Conservation (phyloP, 2,329 filamentous ascomycete genomes). For the Drechslerella coelobrocha region DNA sequence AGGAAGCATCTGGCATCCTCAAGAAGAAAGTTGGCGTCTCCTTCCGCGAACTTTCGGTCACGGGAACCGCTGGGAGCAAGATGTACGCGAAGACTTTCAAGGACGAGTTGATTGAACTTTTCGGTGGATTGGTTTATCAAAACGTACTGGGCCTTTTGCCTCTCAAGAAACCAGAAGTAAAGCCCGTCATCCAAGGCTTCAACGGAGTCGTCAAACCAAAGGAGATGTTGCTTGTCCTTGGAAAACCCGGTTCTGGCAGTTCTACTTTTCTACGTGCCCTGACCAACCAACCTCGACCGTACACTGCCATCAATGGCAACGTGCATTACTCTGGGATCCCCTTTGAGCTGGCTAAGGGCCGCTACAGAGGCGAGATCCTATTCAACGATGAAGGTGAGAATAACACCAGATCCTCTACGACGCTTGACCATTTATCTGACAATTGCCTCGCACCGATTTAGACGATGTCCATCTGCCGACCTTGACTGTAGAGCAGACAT, state of each 20-base stretch:
- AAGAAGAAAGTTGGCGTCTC: conserved; percentile 55
- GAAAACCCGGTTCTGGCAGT: conserved; percentile 76
- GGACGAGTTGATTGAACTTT: conserved; percentile 52
- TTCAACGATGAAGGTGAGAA: conserved; percentile 80
- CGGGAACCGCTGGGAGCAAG: conserved; percentile 52
- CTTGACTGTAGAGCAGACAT: conserved; percentile 78
- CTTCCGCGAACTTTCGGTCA: conserved; percentile 53
- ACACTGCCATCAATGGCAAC: conserved; percentile 71
- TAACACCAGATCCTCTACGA: not conserved
- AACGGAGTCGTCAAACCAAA: conserved; percentile 71
- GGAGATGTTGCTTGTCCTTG: conserved; percentile 76
- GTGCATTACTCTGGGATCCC: conserved; percentile 75
- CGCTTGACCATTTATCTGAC: not conserved
- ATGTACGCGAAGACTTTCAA: conserved; percentile 53
- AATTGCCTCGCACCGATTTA: conserved; percentile 14
- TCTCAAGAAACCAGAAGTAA: conserved; percentile 62
- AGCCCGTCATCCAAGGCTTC: conserved; percentile 70
- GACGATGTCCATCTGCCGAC: conserved; percentile 68
- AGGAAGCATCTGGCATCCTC: conserved; percentile 52
- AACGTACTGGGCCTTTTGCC: conserved; percentile 54
- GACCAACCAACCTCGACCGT: conserved; percentile 72
- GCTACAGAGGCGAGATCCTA: conserved; percentile 76
- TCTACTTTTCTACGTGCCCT: conserved; percentile 79
- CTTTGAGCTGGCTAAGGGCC: conserved; percentile 70
- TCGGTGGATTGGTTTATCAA: conserved; percentile 52